Conservation (phyloP, 495 filamentous ascomycete genomes). For the Niebla homalea region DNA sequence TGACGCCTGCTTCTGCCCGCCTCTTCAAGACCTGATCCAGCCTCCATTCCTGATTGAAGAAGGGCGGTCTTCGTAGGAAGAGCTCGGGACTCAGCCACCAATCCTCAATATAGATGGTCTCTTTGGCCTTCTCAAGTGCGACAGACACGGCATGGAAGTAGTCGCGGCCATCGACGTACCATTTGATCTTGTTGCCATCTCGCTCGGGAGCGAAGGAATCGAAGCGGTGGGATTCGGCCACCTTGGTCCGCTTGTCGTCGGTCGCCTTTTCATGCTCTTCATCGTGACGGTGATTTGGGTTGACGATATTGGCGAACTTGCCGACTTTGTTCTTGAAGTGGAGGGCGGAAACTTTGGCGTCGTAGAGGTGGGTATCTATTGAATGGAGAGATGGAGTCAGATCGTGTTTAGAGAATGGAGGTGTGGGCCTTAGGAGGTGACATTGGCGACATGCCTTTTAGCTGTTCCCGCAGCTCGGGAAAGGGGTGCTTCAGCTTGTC, state of each 20-base stretch:
- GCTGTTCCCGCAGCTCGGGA: conserved; percentile 1
- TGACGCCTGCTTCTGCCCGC: conserved; percentile 78
- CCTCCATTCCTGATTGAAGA: conserved; percentile 71
- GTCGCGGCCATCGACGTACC: conserved; percentile 89
- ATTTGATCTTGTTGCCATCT: conserved; percentile 80
- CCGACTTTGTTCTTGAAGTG: conserved; percentile 52
- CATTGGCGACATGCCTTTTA: background rate
- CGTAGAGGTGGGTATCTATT: conserved; percentile 29
- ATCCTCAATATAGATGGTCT: conserved; percentile 89
- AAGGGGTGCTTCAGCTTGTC: conserved; percentile 6
- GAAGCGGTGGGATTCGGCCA: conserved; percentile 70
- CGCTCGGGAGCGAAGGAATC: conserved; percentile 73
- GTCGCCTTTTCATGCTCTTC: conserved; percentile 79
- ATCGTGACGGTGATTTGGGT: conserved; percentile 87
- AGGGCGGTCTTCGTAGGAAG: conserved; percentile 75
- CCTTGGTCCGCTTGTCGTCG: conserved; percentile 61
- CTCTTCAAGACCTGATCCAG: conserved; percentile 79
- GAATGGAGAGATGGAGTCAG: background rate
- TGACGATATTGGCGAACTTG: conserved; percentile 62
- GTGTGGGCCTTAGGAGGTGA: background rate
- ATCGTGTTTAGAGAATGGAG: background rate
- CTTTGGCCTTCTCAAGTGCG: conserved; percentile 73
- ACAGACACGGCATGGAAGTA: conserved; percentile 88
- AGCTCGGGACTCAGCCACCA: conserved; percentile 96
- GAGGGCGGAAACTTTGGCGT: conserved; percentile 32